Evolutionary conservation across 2,329 filamentous ascomycete genomes (phyloP).

Genomic region (Botrytis hyacinthi): DNA sequence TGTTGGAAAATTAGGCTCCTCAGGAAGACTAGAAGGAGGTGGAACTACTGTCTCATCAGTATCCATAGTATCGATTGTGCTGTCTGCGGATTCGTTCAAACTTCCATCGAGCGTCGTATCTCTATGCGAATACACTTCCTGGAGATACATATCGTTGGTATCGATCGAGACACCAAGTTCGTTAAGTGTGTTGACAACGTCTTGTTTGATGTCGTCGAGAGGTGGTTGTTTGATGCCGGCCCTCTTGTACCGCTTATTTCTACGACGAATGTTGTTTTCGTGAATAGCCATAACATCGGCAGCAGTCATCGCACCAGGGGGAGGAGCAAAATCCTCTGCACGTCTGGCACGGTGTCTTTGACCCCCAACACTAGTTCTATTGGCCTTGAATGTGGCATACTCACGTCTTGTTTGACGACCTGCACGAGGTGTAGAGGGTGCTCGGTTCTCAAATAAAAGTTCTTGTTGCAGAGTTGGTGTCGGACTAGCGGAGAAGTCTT

Average conservation of each 20-base stretch:
- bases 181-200: background rate
- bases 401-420: background rate
- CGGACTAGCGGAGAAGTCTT: background rate
- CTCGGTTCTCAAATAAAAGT: background rate
- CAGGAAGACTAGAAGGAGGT: no score
- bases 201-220: background rate
- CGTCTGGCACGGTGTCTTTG: background rate
- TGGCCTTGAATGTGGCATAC: background rate
- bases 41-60: background rate
- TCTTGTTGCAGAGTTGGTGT: background rate
- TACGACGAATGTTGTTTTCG: background rate
- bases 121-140: background rate
- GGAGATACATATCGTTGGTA: background rate
- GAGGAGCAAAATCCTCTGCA: background rate
- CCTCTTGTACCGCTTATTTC: background rate
- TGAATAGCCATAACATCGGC: background rate
- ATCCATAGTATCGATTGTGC: background rate
- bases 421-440: background rate
- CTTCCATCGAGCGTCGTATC: background rate
- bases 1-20: background rate
- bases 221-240: background rate
- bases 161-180: background rate
- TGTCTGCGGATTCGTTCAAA: background rate
- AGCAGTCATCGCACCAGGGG: background rate
- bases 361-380: background rate